Conservation (phyloP, 805 yeast species). For the Diddensiella santjacobensis region DNA sequence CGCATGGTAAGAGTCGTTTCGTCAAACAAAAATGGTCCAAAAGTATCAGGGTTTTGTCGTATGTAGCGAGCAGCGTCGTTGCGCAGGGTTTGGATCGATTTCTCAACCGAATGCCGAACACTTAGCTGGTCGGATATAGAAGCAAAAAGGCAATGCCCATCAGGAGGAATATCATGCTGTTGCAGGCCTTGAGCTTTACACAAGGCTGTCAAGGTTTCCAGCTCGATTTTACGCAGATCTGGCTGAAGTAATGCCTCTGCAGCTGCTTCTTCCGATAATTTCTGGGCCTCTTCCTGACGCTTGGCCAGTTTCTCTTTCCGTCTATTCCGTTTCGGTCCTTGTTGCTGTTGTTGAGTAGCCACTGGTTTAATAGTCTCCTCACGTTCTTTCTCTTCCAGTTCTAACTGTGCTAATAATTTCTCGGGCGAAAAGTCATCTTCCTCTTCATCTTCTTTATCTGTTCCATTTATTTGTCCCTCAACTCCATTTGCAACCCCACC, state of each 20-base stretch:
- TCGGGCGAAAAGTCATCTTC: conserved; percentile 64
- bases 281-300: conserved; percentile 65
- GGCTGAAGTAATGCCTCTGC: conserved; percentile 64
- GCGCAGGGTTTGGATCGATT: conserved; percentile 54
- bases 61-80: conserved; percentile 63
- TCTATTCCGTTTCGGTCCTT: conserved; percentile 56
- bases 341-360: conserved; percentile 13
- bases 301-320: conserved; percentile 79
- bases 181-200: conserved; percentile 47
- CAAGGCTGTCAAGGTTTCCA: conserved; percentile 55
- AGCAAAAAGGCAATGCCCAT: conserved; percentile 91
- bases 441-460: conserved; percentile 31
- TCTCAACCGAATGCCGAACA: conserved; percentile 43
- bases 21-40: conserved; percentile 77
- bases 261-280: conserved; percentile 61
- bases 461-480: background rate
- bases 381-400: conserved; percentile 33
- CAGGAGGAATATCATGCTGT: conserved; percentile 74
- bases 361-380: conserved; percentile 22
- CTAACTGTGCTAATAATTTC: conserved; percentile 57
- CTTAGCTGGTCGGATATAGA: conserved; percentile 75
- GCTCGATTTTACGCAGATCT: conserved; percentile 68
- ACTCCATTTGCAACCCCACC: background rate
- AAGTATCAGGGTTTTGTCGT: conserved; percentile 60
- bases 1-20: conserved; percentile 63